These are phyloP conservation scores for Bipolaris oryzae DNA, from an alignment of 2,329 filamentous ascomycete species.

Conservation along the genomic window DNA sequence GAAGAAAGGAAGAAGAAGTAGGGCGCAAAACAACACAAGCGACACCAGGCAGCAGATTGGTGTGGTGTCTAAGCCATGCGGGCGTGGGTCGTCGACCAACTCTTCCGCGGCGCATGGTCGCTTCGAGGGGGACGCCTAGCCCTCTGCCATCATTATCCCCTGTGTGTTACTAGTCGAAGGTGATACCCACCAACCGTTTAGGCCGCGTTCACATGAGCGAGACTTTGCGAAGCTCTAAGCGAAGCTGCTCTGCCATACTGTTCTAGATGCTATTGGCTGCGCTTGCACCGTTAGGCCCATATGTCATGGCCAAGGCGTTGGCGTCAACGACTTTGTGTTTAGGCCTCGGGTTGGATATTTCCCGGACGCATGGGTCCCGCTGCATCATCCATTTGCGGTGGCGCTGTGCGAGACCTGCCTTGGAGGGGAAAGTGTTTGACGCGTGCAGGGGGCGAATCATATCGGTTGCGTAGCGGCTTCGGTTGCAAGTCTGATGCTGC, in stretches of 20 bases:
- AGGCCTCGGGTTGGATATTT: not conserved
- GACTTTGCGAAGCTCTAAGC: slow-evolving; percentile 22
- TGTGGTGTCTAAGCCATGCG: slow-evolving; percentile 8
- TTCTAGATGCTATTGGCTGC: slow-evolving; percentile 11
- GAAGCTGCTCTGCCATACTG: slow-evolving; percentile 9
- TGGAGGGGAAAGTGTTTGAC: not conserved
- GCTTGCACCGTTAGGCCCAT: slow-evolving; percentile 8
- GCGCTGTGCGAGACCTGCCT: slow-evolving; percentile 2
- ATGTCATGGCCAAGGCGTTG: slow-evolving; percentile 10
- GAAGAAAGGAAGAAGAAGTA: not conserved
- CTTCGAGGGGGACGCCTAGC: slow-evolving; percentile 4
- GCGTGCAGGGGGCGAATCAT: not conserved
- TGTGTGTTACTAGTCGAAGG: slow-evolving; percentile 1
- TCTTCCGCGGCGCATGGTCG: slow-evolving; percentile 2
- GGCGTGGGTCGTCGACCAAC: slow-evolving; percentile 2
- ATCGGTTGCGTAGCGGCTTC: slow-evolving; percentile 3
- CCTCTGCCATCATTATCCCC: slow-evolving; percentile 9
- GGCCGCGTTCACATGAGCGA: slow-evolving; percentile 14
- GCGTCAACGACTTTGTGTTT: slow-evolving; percentile 9
- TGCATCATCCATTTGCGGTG: slow-evolving; percentile 8
- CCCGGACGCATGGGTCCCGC: slow-evolving; percentile 7
- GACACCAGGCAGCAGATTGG: slow-evolving; percentile 1
- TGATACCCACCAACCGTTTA: slow-evolving; percentile 21
- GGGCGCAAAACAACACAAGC: not conserved
- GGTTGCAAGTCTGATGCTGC: slow-evolving; percentile 1